Evolutionary conservation across 208 protist species (phyloP).

Genomic region (Crithidia brevicula): DNA sequence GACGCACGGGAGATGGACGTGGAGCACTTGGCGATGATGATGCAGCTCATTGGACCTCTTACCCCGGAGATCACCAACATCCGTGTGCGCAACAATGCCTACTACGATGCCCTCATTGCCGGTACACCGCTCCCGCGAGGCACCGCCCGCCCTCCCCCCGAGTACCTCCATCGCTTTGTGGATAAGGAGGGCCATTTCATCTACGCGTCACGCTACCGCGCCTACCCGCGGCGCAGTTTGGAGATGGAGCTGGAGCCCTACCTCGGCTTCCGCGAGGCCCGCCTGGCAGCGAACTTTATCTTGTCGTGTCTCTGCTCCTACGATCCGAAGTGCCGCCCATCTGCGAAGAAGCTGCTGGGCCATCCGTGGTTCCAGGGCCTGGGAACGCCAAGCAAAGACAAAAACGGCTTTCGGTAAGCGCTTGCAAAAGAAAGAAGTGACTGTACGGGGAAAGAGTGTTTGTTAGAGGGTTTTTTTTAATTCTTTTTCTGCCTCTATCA

Average conservation of each 20-base stretch:
- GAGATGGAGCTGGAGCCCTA: slow-evolving; percentile 59
- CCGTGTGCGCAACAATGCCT: slow-evolving; percentile 41
- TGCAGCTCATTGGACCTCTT: slow-evolving; percentile 78
- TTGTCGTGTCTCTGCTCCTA: slow-evolving; percentile 62
- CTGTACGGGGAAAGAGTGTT: background rate
- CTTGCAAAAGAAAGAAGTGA: background rate
- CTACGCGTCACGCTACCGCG: slow-evolving; percentile 53
- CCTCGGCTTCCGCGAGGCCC: slow-evolving; percentile 36
- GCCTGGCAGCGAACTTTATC: slow-evolving; percentile 60
- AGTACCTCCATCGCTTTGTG: slow-evolving; percentile 70
- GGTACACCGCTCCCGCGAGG: slow-evolving; percentile 8
- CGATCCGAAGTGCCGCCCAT: slow-evolving; percentile 64
- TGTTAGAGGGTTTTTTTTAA: background rate
- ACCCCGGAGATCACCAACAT: slow-evolving; percentile 58
- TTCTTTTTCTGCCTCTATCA: background rate
- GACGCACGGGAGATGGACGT: slow-evolving; percentile 69
- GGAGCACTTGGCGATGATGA: slow-evolving; percentile 85
- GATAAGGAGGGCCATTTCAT: slow-evolving; percentile 63
- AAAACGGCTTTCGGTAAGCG: slow-evolving; percentile 7
- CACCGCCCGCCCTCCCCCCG: slow-evolving; percentile 33
- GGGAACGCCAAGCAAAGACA: background rate
- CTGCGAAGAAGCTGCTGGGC: slow-evolving; percentile 51
- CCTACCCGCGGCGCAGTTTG: slow-evolving; percentile 48
- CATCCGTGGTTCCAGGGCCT: slow-evolving; percentile 63
- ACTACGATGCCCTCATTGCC: slow-evolving; percentile 34